These are phyloP conservation scores for Gossypium bickii DNA, from an alignment of 345 rosid genomes.

Conservation along the genomic window DNA sequence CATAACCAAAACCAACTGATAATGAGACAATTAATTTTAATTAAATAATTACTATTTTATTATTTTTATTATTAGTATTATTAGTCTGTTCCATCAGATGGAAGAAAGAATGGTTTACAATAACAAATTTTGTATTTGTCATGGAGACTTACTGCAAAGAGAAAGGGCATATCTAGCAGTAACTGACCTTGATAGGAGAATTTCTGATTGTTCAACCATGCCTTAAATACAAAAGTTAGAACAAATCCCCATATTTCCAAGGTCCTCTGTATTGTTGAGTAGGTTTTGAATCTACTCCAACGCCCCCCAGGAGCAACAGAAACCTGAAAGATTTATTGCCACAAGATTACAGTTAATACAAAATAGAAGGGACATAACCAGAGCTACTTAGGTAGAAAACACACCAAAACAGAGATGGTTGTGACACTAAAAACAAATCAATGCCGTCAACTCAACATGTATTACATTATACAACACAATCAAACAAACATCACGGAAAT, in stretches of 20 bases:
- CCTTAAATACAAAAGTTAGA: conserved; percentile 64
- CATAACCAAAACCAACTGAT: neutral
- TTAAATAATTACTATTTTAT: too few relatives aligned
- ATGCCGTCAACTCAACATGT: neutral
- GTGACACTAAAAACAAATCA: neutral
- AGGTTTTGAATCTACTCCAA: conserved; percentile 94
- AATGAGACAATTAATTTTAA: neutral
- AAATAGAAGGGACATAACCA: neutral
- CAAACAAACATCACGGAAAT: neutral
- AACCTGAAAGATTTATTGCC: conserved; percentile 48
- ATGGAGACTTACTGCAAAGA: neutral
- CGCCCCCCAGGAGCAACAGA: conserved; percentile 96
- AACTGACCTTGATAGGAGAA: conserved; percentile 77
- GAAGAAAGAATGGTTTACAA: neutral
- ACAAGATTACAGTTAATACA: conserved; percentile 4
- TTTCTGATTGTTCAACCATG: conserved; percentile 77
- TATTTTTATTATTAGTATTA: too few relatives aligned
- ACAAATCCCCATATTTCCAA: conserved; percentile 98
- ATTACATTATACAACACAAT: neutral
- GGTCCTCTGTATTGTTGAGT: conserved; percentile 87
- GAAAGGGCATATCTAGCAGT: neutral
- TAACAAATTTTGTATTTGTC: neutral
- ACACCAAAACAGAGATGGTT: neutral
- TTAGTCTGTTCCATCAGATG: neutral
- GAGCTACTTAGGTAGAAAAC: neutral